Conservation (phyloP, 768 basidiomycete genomes). For the Saitozyma sp. region DNA sequence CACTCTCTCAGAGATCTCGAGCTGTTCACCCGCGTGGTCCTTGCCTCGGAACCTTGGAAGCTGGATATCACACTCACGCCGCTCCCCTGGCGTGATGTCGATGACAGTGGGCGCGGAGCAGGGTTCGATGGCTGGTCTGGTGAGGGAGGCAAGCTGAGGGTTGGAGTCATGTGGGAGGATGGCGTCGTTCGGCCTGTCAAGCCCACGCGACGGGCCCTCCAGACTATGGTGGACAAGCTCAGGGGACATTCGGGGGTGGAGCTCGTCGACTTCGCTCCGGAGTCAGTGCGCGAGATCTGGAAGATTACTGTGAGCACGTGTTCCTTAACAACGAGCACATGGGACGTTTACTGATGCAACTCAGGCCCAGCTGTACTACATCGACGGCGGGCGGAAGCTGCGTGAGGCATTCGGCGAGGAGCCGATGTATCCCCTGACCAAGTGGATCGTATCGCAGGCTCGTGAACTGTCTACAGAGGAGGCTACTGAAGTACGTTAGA, state of each 20-base stretch:
- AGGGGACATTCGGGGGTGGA: conserved; percentile 2
- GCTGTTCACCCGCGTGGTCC: conserved; percentile 65
- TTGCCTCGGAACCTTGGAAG: conserved; percentile 65
- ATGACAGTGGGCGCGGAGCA: conserved; percentile 56
- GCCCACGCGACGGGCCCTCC: conserved; percentile 65
- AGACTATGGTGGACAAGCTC: conserved; percentile 35
- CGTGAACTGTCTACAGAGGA: background rate
- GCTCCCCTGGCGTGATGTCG: conserved; percentile 45
- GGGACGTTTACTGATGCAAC: background rate
- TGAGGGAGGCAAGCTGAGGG: conserved; percentile 57
- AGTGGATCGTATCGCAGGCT: conserved; percentile 22
- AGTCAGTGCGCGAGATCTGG: conserved; percentile 9
- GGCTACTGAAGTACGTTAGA: background rate
- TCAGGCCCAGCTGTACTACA: conserved; percentile 14
- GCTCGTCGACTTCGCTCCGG: conserved; percentile 8
- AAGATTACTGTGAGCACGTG: conserved; percentile 7
- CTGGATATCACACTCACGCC: conserved; percentile 55
- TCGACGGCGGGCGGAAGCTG: conserved; percentile 16
- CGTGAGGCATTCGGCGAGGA: conserved; percentile 11
- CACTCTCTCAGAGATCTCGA: conserved; percentile 63
- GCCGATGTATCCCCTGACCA: conserved; percentile 26
- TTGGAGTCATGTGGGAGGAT: conserved; percentile 70
- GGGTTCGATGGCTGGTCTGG: background rate
- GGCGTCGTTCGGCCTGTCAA: conserved; percentile 64
- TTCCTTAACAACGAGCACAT: background rate